These are phyloP conservation scores for Triangularia setosa DNA, from an alignment of 2,329 filamentous ascomycete genomes.

Conservation along the genomic window DNA sequence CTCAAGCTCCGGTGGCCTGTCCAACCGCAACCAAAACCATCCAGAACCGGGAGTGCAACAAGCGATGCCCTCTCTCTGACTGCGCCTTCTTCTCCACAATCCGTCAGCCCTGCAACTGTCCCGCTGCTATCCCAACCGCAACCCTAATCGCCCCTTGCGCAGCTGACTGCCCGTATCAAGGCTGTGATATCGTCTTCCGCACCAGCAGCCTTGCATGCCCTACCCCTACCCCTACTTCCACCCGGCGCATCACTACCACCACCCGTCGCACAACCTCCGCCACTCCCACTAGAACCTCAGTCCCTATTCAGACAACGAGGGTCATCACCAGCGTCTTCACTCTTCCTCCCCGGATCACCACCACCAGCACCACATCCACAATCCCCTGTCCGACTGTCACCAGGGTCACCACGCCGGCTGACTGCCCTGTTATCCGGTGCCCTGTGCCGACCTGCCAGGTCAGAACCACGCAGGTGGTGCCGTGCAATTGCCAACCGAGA, in stretches of 20 bases:
- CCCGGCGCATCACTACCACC: slow-evolving; percentile 24
- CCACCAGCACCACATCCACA: slow-evolving; percentile 22
- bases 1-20: slow-evolving; percentile 21
- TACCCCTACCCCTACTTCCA: slow-evolving; percentile 18
- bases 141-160: slow-evolving; percentile 30
- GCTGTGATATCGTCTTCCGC: slow-evolving; percentile 28
- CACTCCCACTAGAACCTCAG: slow-evolving; percentile 17
- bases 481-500: slow-evolving; percentile 34
- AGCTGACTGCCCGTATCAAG: slow-evolving; percentile 29
- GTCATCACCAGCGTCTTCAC: slow-evolving; percentile 24
- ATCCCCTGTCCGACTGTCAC: slow-evolving; percentile 34
- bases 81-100: slow-evolving; percentile 29
- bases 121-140: slow-evolving; percentile 27
- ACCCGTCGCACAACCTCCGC: slow-evolving; percentile 22
- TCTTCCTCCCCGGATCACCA: slow-evolving; percentile 24
- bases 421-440: slow-evolving; percentile 33
- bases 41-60: slow-evolving; percentile 25
- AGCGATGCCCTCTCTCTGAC: slow-evolving; percentile 26
- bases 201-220: slow-evolving; percentile 24
- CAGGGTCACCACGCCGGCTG: slow-evolving; percentile 31
- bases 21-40: slow-evolving; percentile 29
- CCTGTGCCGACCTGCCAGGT: slow-evolving; percentile 35
- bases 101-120: slow-evolving; percentile 30
- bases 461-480: slow-evolving; percentile 30
- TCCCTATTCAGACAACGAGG: slow-evolving; percentile 17